Evolutionary conservation across 768 basidiomycete species (phyloP), one percentile per base, ranked within the genome.

Genomic region (Hebeloma cylindrosporum): DNA sequence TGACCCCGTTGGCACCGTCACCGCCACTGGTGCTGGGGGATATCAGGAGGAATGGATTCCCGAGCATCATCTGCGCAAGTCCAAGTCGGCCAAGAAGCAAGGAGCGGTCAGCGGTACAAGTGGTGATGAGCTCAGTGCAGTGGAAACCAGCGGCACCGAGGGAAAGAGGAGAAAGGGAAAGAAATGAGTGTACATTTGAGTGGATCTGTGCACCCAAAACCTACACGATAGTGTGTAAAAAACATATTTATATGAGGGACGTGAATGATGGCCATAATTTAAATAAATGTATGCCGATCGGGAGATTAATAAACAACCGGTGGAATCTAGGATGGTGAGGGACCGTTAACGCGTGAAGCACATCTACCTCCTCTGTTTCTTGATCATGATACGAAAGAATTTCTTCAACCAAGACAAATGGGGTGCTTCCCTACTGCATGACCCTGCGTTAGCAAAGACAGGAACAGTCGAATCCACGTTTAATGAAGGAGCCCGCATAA

Each of bases 1-100:
- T 45, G 64, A 79, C 3, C 78, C 85, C 7, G 74, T 77, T 27
- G 75, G 75, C 21, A 51, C 78, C 6, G 75, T 77, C 26, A 83
- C 84, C 5, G 82, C 83, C 23, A 80, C 80, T 17, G 79, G 82
- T 26, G 74, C 81, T 2, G 77, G 82, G 28, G 83, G 80, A 32
- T 91, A 92, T 54, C 80, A 88, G 57, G 87, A 92, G 59, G 90
- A 93, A 58, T 93, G 90, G 90, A 93, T 93, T 53, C 90, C 90
- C n/a, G 85, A 86, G 53, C 87, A 90, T 58, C 90, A 92, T 56
- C 69, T 90, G 49, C 85, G 79, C 71, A 86, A 87, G 63, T 45
- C 66, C 23, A 88, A 79, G 62, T 61, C 65, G 13, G 57, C 63
- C 27, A 79, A 76, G 54, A 73, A 75, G 51, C 73, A 74, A 59